Evolutionary conservation across 495 filamentous ascomycete genomes (phyloP).

Genomic region (Copromyces sp.): DNA sequence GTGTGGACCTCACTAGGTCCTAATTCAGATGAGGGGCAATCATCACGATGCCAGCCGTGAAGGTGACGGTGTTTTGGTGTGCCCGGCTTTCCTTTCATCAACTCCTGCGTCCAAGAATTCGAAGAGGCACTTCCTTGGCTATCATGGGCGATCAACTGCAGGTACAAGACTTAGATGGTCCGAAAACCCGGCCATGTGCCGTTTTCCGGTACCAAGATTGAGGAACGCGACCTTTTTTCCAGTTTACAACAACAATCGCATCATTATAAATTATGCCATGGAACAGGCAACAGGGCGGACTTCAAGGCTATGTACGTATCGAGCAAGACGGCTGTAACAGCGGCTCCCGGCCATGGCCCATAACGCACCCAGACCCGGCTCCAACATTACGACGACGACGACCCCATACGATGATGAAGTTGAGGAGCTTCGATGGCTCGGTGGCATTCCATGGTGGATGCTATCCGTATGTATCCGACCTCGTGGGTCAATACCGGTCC

Average conservation of each 20-base stretch:
- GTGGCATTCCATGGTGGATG: not conserved
- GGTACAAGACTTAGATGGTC: not conserved
- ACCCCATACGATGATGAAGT: not conserved
- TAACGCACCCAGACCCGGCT: not conserved
- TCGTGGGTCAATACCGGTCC: not conserved
- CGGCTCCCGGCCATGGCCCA: not conserved
- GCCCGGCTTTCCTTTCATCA: not conserved
- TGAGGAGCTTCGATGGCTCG: not conserved
- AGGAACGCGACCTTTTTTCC: not conserved
- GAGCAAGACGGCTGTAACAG: not conserved
- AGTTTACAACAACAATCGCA: not conserved
- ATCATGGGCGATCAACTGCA: not conserved
- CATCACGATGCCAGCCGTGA: too few relatives aligned
- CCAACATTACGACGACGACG: not conserved
- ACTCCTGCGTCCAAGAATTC: not conserved
- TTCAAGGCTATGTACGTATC: not conserved
- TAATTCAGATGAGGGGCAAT: not conserved
- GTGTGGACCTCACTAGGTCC: not conserved
- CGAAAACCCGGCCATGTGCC: not conserved
- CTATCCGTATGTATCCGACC: not conserved
- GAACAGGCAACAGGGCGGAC: not conserved
- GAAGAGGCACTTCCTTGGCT: not conserved
- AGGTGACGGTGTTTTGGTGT: not conserved
- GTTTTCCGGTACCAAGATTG: not conserved
- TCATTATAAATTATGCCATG: not conserved